Evolutionary conservation across 805 yeast genomes (phyloP).

Genomic region (Scheffersomyces ergatensis): DNA sequence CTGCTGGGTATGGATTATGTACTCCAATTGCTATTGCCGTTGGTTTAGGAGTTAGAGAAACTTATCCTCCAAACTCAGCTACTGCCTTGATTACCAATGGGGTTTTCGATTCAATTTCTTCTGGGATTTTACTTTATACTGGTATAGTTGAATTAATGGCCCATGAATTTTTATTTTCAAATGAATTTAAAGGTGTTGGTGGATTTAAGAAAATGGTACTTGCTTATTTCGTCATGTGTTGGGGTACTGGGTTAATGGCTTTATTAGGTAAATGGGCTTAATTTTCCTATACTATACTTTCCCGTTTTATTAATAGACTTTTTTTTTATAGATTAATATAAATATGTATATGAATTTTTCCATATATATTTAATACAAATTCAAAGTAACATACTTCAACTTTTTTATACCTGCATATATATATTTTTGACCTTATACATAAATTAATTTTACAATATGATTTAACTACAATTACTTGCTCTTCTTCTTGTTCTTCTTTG

Average conservation of each 20-base stretch:
- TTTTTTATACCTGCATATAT: too few relatives aligned
- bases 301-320: neutral
- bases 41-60: constrained; percentile 70
- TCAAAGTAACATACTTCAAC: neutral
- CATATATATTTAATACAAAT: neutral
- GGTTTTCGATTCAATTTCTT: constrained; percentile 68
- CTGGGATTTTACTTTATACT: constrained; percentile 76
- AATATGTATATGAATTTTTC: neutral
- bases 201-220: constrained; percentile 49
- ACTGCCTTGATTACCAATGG: constrained; percentile 67
- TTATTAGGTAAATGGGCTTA: constrained; percentile 59
- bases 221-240: constrained; percentile 54
- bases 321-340: neutral
- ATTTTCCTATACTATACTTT: neutral
- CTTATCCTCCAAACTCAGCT: constrained; percentile 59
- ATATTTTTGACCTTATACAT: too few relatives aligned
- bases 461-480: too few relatives aligned
- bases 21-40: constrained; percentile 78
- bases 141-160: constrained; percentile 81
- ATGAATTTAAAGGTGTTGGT: constrained; percentile 59
- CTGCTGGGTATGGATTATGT: constrained; percentile 49
- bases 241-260: constrained; percentile 79
- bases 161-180: constrained; percentile 64
- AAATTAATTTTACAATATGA: too few relatives aligned
- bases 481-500: too few relatives aligned